Base-by-base conservation (phyloP, 371 early-diverging fungal species). In the Mycotypha africana region DNA sequence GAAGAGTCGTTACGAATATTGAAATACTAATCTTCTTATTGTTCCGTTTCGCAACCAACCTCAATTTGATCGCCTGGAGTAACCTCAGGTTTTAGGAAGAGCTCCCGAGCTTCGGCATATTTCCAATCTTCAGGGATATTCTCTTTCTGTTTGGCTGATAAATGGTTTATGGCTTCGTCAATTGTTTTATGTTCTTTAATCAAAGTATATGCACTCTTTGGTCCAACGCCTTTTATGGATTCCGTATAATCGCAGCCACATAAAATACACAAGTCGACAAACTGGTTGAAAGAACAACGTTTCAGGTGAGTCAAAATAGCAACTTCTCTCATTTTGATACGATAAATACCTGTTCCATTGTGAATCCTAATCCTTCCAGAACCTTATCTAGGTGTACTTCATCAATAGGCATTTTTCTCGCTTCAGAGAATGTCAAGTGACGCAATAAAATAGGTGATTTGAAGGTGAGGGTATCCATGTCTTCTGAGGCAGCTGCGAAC, bases 381-480 rank as follows among this genome's bases (percentile, higher is more conserved):
- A 87, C 89, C 51, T 85, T 87, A 11, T 84, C 77, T 11, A 96
- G 65, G 42, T 86, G 79, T 35, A 98, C 85, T 67, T 99, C 99
- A 30, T 77, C 78, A 56, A 99, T 93, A 8, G 95, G 93, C 38
- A 51, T 39, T 16, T 51, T 51, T 44, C 51, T 44, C 24, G 83
- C 79, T 52, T 98, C 93, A 35, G 94, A 85, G 53, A 92, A 92
- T 1, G 96, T 97, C 60, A 99, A 71, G 60, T 99, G 98, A 16
- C 99, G 88, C 35, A 99, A 53, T 17, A 99, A 73, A 14, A 94
- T 75, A 2, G 97, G 96, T 2, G 97, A 63, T 5, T 86, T 88
- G 70, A 99, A 99, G 3, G 98, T 92, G 43, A 99, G 72, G 0
- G 99, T 97, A 65, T 99, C 99, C 99, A 99, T 99, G 75, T 99